Evolutionary conservation across 2,329 filamentous ascomycete genomes (phyloP).

Genomic region (Colletotrichum tropicale): DNA sequence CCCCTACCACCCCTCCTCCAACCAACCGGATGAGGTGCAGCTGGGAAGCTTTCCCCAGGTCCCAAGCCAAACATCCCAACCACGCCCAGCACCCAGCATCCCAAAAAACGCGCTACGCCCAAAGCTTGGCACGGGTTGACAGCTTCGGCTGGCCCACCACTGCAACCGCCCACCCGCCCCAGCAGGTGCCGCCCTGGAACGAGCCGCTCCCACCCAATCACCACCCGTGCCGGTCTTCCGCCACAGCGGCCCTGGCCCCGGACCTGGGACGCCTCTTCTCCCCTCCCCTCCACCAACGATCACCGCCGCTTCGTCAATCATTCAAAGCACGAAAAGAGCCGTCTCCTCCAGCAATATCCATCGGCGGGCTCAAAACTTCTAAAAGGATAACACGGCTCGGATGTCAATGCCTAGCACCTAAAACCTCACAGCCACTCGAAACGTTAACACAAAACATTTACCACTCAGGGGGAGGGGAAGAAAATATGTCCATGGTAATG

Average conservation of each 20-base stretch:
- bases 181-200: not conserved
- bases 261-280: not conserved
- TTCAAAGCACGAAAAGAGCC: not conserved
- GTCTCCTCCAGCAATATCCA: not conserved
- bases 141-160: not conserved
- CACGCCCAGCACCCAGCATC: not conserved
- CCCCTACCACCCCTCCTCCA: not conserved
- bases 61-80: not conserved
- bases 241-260: not conserved
- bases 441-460: not conserved
- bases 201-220: constrained; percentile 1
- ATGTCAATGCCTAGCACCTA: not conserved
- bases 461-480: not conserved
- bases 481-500: not conserved
- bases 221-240: constrained; percentile 11
- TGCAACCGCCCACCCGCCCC: not conserved
- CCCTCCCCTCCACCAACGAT: not conserved
- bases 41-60: constrained; percentile 10
- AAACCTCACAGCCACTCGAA: not conserved
- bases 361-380: not conserved
- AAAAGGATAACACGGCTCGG: constrained; percentile 2
- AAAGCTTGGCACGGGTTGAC: constrained; percentile 19
- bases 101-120: not conserved
- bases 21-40: not conserved
- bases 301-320: not conserved